phyloP scores from a whole-genome alignment of 1,284 basidiomycete species.

The Ustilago xerochloae region DNA sequence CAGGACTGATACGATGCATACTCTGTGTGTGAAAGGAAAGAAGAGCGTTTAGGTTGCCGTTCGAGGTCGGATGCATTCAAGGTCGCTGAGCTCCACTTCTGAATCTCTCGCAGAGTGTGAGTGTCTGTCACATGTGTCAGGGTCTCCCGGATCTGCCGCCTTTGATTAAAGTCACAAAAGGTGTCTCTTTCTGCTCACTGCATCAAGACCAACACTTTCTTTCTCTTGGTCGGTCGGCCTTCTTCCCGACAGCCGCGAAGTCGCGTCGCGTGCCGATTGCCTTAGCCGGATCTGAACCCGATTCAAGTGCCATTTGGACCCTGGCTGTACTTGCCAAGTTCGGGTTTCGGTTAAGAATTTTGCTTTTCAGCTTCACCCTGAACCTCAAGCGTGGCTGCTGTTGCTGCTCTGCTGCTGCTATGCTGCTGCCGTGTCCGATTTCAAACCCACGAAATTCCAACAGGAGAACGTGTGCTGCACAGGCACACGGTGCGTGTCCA shows the following conservation, averaged over 20 bases:
- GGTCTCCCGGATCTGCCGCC: neutral
- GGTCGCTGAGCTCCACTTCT: no score
- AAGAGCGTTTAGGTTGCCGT: no score
- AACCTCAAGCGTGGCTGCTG: neutral
- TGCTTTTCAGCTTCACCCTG: neutral
- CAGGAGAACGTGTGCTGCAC: constrained; percentile 3
- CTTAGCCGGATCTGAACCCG: neutral
- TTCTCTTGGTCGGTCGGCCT: neutral
- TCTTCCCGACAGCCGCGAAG: neutral
- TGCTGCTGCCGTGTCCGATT: constrained; percentile 2
- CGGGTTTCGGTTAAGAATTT: neutral
- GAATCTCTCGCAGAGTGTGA: no score
- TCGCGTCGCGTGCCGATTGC: constrained; percentile 40
- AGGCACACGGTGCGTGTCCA: neutral
- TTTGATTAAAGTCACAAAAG: neutral
- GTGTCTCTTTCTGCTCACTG: no score
- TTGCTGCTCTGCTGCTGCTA: neutral
- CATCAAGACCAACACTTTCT: constrained; percentile 29
- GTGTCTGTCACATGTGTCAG: no score
- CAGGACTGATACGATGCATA: no score
- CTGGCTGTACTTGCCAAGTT: neutral
- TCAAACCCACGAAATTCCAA: constrained; percentile 13
- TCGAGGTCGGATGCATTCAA: no score
- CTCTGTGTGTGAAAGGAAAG: no score
- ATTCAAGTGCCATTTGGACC: neutral